Conservation (phyloP, 2,329 filamentous ascomycete genomes). For the Fusarium nisikadoi region DNA sequence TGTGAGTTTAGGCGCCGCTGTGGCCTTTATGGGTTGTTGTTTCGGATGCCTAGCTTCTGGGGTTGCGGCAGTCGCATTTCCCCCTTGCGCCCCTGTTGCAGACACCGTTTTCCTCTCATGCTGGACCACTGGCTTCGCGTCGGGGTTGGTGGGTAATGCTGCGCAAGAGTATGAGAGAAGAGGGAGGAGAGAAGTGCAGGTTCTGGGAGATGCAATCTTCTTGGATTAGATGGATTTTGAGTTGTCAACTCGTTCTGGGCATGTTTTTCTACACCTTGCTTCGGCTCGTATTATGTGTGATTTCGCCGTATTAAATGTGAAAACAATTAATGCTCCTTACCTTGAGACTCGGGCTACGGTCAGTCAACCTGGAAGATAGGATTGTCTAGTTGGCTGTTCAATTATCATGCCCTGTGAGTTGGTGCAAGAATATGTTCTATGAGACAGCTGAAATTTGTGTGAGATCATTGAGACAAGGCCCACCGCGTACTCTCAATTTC, state of each 20-base stretch:
- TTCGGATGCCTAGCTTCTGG: rapidly evolving
- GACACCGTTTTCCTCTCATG: rapidly evolving
- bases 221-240: background rate
- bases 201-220: background rate
- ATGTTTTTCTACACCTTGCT: background rate
- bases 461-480: too few relatives aligned
- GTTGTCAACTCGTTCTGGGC: rapidly evolving
- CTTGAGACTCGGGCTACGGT: too few relatives aligned
- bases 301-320: too few relatives aligned
- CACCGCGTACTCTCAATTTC: too few relatives aligned
- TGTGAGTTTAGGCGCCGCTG: rapidly evolving
- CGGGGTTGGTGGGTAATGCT: rapidly evolving
- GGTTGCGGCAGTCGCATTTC: background rate
- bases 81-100: background rate
- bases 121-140: rapidly evolving
- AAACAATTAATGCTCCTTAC: too few relatives aligned
- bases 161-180: background rate
- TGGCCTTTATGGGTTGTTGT: rapidly evolving
- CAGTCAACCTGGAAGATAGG: too few relatives aligned
- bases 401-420: too few relatives aligned
- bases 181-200: background rate
- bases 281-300: too few relatives aligned
- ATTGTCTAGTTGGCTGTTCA: too few relatives aligned
- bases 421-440: too few relatives aligned
- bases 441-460: too few relatives aligned